Conservation (phyloP, 1,284 basidiomycete genomes). For the Vanrija humicola region DNA sequence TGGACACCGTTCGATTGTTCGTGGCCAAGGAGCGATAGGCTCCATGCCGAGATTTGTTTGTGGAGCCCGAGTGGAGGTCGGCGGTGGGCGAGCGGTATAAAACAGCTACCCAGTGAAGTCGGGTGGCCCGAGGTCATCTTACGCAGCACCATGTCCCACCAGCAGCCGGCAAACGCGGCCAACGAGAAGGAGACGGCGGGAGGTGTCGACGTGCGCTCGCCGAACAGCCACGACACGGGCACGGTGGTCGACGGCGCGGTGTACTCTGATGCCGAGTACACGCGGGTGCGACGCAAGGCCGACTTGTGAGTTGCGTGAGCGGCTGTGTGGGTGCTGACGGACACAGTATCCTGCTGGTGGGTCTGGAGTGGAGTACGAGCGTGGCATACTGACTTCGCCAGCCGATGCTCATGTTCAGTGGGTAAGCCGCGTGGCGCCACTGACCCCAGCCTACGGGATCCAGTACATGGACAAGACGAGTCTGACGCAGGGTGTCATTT, state of each 20-base stretch:
- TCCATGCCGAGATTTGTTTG: too few relatives aligned
- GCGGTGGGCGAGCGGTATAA: too few relatives aligned
- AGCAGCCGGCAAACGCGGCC: too few relatives aligned
- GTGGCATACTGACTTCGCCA: background rate
- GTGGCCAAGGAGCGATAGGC: too few relatives aligned
- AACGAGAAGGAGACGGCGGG: too few relatives aligned
- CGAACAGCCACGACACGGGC: background rate
- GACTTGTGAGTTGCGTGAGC: background rate
- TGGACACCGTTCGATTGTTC: too few relatives aligned
- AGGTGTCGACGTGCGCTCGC: background rate
- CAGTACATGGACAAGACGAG: background rate
- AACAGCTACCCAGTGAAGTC: too few relatives aligned
- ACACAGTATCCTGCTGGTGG: background rate
- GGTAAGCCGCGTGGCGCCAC: background rate
- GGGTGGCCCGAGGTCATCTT: too few relatives aligned
- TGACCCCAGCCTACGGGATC: conserved; percentile 1
- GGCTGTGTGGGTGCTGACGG: background rate
- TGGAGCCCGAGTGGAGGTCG: too few relatives aligned
- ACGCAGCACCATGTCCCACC: too few relatives aligned
- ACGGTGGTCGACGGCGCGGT: background rate
- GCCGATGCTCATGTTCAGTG: conserved; percentile 10
- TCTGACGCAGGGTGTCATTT: background rate
- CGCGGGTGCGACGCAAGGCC: background rate
- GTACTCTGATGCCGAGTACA: background rate
- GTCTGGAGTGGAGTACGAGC: background rate